Conservation (phyloP, 805 yeast species). For the Candida morakotiae region DNA sequence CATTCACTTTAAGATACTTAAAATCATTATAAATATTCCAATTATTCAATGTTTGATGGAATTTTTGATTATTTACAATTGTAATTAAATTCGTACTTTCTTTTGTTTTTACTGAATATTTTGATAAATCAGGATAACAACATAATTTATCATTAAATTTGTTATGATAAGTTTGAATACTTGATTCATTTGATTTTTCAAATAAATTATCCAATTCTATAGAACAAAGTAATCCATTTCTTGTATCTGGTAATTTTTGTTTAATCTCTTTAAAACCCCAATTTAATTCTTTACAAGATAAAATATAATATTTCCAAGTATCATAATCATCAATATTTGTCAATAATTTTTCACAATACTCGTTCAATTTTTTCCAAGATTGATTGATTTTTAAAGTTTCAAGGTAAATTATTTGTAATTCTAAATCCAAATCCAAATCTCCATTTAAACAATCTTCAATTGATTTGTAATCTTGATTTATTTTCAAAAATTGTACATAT, state of each 20-base stretch:
- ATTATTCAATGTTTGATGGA: conserved; percentile 18
- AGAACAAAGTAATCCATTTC: conserved; percentile 25
- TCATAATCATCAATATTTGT: conserved; percentile 68
- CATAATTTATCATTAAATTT: conserved; percentile 55
- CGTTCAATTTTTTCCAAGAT: conserved; percentile 40
- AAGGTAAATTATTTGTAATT: conserved; percentile 53
- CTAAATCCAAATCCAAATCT: conserved; percentile 48
- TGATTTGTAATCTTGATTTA: conserved; percentile 30
- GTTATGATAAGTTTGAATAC: conserved; percentile 40
- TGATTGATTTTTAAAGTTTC: conserved; percentile 41
- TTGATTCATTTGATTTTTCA: conserved; percentile 17
- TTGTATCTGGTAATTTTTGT: neutral
- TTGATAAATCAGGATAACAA: conserved; percentile 57
- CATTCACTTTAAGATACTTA: conserved; percentile 27
- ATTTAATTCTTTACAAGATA: conserved; percentile 38
- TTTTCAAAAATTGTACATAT: conserved; percentile 45
- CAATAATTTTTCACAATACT: conserved; percentile 39
- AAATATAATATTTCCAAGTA: conserved; percentile 59
- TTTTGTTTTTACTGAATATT: conserved; percentile 19
- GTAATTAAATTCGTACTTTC: conserved; percentile 17
- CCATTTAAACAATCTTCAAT: conserved; percentile 10
- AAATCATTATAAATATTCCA: conserved; percentile 13
- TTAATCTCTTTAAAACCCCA: conserved; percentile 27
- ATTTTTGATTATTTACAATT: conserved; percentile 45
- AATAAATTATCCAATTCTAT: conserved; percentile 21